These are phyloP conservation scores for Ciborinia camelliae DNA, from an alignment of 2,329 filamentous ascomycete species.

Conservation along the genomic window DNA sequence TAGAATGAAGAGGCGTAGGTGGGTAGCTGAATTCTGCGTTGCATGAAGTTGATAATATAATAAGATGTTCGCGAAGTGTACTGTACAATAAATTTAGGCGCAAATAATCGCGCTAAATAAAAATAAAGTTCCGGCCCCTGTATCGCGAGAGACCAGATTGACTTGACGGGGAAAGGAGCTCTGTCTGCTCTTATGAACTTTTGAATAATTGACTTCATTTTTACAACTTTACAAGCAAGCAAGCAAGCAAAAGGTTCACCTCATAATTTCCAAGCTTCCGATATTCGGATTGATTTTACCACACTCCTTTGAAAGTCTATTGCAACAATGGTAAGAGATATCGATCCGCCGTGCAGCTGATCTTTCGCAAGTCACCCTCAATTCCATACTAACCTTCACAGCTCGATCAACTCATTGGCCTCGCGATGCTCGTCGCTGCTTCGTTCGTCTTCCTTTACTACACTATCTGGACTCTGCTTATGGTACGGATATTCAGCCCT, in stretches of 20 bases:
- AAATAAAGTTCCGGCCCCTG: constrained; percentile 20
- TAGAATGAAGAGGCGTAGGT: not conserved
- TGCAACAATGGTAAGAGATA: constrained; percentile 37
- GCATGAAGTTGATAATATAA: not conserved
- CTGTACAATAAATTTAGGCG: constrained; percentile 10
- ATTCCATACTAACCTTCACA: constrained; percentile 41
- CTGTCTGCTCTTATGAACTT: not conserved
- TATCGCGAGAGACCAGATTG: constrained; percentile 19
- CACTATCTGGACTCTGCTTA: constrained; percentile 94
- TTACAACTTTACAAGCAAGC: not conserved
- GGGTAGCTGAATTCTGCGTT: not conserved
- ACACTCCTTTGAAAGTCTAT: constrained; percentile 32
- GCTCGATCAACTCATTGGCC: constrained; percentile 85
- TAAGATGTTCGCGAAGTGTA: not conserved
- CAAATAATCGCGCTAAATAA: constrained; percentile 18
- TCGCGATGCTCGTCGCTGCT: constrained; percentile 72
- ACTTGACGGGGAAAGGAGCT: constrained; percentile 6
- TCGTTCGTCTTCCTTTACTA: constrained; percentile 84
- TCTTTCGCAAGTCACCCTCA: not conserved
- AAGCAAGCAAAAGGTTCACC: not conserved
- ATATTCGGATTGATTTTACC: constrained; percentile 23
- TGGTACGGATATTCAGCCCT: constrained; percentile 57
- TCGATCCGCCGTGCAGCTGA: not conserved
- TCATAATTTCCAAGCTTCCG: not conserved
- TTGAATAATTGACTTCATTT: constrained; percentile 5